Percentiles rank a stretch among this genome's conserved stretches.
Conservation (phyloP, 306 rosid genomes). For the Rosa chinensis region DNA sequence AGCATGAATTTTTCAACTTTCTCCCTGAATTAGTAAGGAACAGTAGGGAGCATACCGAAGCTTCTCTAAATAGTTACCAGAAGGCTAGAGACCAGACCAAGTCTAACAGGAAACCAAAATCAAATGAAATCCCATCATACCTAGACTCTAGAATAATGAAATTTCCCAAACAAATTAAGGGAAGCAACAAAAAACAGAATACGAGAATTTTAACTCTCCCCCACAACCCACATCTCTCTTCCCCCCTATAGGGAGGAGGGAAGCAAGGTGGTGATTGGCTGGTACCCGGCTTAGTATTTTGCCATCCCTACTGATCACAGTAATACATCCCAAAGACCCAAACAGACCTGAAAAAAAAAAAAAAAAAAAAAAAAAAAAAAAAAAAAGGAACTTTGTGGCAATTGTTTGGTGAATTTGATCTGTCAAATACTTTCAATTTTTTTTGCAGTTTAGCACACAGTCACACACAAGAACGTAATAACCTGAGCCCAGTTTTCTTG, state of each 20-base stretch:
- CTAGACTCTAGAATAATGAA: neutral
- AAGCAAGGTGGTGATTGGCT: neutral
- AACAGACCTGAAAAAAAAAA: neutral
- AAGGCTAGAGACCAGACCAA: neutral
- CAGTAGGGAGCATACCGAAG: neutral
- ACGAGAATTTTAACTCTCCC: neutral
- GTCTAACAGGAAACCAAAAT: too few species aligned
- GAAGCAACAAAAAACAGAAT: neutral
- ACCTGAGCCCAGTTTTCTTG: neutral
- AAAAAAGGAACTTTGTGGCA: neutral
- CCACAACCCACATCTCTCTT: neutral
- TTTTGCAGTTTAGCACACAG: neutral
- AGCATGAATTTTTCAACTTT: too few species aligned
- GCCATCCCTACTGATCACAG: neutral
- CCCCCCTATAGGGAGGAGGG: neutral
- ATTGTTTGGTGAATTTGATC: neutral
- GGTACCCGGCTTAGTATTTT: neutral
- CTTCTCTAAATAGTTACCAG: neutral
- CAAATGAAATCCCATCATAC: too few species aligned
- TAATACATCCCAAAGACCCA: neutral
- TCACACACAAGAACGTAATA: neutral
- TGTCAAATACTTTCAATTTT: neutral
- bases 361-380: neutral
- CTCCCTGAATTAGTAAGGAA: neutral
- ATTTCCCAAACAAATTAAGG: neutral